Percentiles rank a stretch among this genome's conserved stretches.
Evolutionary conservation across 495 filamentous ascomycete species (phyloP).

Genomic region (Halenospora varia): DNA sequence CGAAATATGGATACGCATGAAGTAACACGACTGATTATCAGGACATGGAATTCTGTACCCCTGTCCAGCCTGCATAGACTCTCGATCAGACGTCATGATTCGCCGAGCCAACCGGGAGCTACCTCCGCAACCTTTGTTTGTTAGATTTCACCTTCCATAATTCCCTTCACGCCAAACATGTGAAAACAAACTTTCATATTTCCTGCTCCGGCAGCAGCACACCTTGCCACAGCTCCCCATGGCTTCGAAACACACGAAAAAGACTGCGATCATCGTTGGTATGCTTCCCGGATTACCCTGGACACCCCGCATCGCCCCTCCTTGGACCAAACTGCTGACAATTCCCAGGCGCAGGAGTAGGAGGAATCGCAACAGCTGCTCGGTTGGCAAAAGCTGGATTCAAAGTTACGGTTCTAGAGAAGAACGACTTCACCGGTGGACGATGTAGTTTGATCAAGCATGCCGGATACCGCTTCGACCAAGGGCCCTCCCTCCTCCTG

Average conservation of each 20-base stretch:
- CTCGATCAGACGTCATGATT: constrained; percentile 22
- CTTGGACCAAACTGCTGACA: too few relatives aligned
- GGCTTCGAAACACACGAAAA: constrained; percentile 24
- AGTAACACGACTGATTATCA: too few relatives aligned
- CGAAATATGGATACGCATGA: too few relatives aligned
- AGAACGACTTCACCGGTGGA: constrained; percentile 63
- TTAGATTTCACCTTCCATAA: not conserved
- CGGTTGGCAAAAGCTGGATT: constrained; percentile 63
- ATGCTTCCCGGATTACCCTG: constrained; percentile 17
- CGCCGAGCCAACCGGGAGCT: not conserved
- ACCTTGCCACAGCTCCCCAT: constrained; percentile 10
- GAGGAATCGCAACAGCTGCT: constrained; percentile 62
- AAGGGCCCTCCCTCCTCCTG: constrained; percentile 65
- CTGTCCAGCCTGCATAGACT: too few relatives aligned
- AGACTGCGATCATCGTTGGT: constrained; percentile 47
- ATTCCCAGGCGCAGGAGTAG: constrained; percentile 62
- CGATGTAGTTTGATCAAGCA: constrained; percentile 55
- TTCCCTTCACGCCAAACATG: constrained; percentile 5
- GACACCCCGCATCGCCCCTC: constrained; percentile 1
- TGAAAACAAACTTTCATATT: constrained; percentile 7
- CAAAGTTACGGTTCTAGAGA: constrained; percentile 62
- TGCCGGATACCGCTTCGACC: constrained; percentile 62
- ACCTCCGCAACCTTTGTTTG: not conserved
- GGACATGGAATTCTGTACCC: too few relatives aligned
- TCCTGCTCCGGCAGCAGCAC: not conserved